Conservation (phyloP, 805 yeast species). For the Saccharomycopsis amapae region DNA sequence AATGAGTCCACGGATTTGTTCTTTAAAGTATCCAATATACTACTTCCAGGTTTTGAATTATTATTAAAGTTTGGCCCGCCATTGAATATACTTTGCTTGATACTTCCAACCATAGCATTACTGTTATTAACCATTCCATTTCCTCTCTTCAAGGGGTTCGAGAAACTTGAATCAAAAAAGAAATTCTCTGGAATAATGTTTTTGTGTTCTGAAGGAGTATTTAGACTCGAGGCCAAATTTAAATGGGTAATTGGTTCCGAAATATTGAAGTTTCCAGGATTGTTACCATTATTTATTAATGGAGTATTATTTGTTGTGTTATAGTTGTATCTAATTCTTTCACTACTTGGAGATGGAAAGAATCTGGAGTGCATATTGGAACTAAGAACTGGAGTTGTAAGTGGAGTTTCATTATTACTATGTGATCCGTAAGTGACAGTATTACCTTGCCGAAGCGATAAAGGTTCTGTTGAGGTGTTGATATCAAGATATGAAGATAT, state of each 20-base stretch:
- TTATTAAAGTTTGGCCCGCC: not conserved
- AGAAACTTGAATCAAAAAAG: not conserved
- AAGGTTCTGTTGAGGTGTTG: constrained; percentile 1
- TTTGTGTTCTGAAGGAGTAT: not conserved
- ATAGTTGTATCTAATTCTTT: constrained; percentile 7
- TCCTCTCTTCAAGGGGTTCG: not conserved
- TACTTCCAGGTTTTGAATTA: not conserved
- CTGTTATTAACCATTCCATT: not conserved
- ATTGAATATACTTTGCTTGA: not conserved
- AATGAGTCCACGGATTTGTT: constrained; percentile 11
- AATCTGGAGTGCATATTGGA: constrained; percentile 18
- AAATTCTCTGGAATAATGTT: not conserved
- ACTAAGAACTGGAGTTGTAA: constrained; percentile 18
- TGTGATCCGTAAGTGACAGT: not conserved
- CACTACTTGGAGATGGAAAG: constrained; percentile 21
- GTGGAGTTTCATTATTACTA: constrained; percentile 4
- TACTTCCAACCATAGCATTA: not conserved
- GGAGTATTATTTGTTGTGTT: constrained; percentile 9
- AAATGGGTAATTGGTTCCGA: constrained; percentile 9
- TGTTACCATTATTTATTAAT: not conserved
- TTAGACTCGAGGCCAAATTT: constrained; percentile 5
- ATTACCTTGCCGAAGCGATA: not conserved
- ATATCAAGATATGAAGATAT: constrained; percentile 17
- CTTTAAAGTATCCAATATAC: constrained; percentile 8
- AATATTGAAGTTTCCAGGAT: not conserved